A percentile compares a stretch with the other conserved stretches of the same genome.
phyloP scores from a whole-genome alignment of 306 rosid genomes.

The Gleditsia sinensis region DNA sequence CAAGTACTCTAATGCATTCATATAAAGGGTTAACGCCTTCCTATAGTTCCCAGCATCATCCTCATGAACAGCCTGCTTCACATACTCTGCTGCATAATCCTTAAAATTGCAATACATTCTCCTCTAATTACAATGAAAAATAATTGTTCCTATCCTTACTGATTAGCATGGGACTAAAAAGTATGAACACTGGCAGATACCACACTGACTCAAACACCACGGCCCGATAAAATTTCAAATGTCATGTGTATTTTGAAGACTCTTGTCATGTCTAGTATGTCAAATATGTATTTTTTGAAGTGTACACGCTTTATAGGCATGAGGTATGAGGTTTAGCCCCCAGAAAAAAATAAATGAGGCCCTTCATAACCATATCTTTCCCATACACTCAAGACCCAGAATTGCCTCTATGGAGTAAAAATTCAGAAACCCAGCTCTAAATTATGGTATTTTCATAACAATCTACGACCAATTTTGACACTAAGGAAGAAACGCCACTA shows the following conservation, averaged over 20 bases:
- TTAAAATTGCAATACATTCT: constrained; percentile 81
- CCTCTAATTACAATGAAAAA: constrained; percentile 10
- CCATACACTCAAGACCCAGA: not conserved
- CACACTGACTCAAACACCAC: too few species aligned
- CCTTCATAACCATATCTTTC: not conserved
- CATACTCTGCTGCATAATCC: constrained; percentile 78
- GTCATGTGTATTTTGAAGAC: too few species aligned
- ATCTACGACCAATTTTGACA: too few species aligned
- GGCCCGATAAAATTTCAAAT: too few species aligned
- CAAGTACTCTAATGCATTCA: constrained; percentile 78
- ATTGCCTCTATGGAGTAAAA: not conserved
- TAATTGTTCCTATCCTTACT: not conserved
- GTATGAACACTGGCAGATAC: too few species aligned
- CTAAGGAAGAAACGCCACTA: not conserved
- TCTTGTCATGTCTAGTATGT: too few species aligned
- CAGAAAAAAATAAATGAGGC: too few species aligned
- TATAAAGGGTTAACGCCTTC: constrained; percentile 73
- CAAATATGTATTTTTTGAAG: too few species aligned
- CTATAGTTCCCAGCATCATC: constrained; percentile 75
- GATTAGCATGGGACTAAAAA: too few species aligned
- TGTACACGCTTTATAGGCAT: too few species aligned
- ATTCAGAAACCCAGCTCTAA: not conserved
- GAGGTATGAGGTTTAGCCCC: too few species aligned
- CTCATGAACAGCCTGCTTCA: constrained; percentile 81
- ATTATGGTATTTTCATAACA: not conserved